A percentile compares a stretch with the other conserved stretches of the same genome.
These are phyloP conservation scores for Royoungia palumana DNA, from an alignment of 768 basidiomycete genomes.

Conservation along the genomic window DNA sequence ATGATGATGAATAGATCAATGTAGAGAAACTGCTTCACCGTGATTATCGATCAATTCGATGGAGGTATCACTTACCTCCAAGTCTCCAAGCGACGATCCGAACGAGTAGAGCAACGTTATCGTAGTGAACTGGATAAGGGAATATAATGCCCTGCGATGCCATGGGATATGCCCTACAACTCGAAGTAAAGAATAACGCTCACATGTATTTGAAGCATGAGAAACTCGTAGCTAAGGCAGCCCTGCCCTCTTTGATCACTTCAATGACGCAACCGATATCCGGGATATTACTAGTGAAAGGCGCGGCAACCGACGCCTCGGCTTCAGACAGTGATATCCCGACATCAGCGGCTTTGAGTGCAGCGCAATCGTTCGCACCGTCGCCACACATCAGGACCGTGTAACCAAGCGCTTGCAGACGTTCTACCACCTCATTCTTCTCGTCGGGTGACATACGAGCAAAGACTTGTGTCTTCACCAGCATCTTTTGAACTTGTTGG, in stretches of 20 bases:
- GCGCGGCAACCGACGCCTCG: conserved; percentile 97
- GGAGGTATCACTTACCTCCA: conserved; percentile 59
- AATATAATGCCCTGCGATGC: conserved; percentile 85
- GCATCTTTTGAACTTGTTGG: conserved; percentile 62
- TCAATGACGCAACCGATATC: conserved; percentile 96
- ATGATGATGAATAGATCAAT: conserved; percentile 99
- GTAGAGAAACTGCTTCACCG: conserved; percentile 72
- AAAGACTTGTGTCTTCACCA: conserved; percentile 94
- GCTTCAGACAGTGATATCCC: conserved; percentile 96
- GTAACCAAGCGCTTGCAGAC: conserved; percentile 89
- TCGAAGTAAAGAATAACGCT: conserved; percentile 29
- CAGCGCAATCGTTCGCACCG: conserved; percentile 98
- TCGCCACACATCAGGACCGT: conserved; percentile 98
- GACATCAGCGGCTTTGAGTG: conserved; percentile 97
- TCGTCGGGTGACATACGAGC: conserved; percentile 99
- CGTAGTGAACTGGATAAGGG: conserved; percentile 98
- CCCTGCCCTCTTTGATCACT: conserved; percentile 94
- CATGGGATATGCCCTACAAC: conserved; percentile 6
- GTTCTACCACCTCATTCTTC: conserved; percentile 97
- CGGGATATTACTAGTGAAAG: conserved; percentile 90
- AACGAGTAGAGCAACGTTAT: conserved; percentile 95
- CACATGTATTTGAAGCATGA: conserved; percentile 99
- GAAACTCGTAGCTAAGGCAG: conserved; percentile 95
- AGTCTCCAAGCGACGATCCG: conserved; percentile 93
- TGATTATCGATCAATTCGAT: conserved; percentile 8